A percentile compares a stretch with the other conserved stretches of the same genome.
phyloP scores from a whole-genome alignment of 148 eudicot genomes.

The Chenopodium suecicum region DNA sequence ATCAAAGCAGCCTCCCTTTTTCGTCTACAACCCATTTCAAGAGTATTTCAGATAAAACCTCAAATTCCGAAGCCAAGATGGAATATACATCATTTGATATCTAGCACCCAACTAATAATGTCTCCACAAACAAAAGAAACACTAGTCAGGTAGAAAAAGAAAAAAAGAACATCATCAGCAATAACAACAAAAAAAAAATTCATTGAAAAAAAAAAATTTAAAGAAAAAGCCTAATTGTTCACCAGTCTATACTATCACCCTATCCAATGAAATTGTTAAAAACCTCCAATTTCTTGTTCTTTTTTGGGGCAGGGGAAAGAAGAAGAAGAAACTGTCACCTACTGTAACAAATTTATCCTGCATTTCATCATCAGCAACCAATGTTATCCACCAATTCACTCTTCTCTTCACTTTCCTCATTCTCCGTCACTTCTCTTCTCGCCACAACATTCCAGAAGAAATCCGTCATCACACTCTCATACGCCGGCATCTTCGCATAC shows the following conservation, averaged over 20 bases:
- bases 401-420: constrained; percentile 10
- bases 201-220: background rate
- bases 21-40: constrained; percentile 35
- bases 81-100: constrained; percentile 48
- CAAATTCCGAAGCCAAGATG: constrained; percentile 24
- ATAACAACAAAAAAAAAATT: background rate
- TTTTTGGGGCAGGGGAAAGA: background rate
- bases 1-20: constrained; percentile 16
- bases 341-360: constrained; percentile 10
- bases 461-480: constrained; percentile 60
- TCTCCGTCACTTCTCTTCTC: background rate
- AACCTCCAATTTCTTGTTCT: background rate
- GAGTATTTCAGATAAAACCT: constrained; percentile 16
- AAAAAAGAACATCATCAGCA: constrained; percentile 17
- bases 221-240: constrained; percentile 43
- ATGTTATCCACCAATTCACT: constrained; percentile 28
- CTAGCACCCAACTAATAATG: constrained; percentile 32
- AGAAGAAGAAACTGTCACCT: constrained; percentile 22
- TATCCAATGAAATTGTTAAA: constrained; percentile 25
- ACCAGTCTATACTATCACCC: constrained; percentile 38
- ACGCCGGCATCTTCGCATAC: constrained; percentile 77
- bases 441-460: constrained; percentile 66
- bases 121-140: constrained; percentile 27
- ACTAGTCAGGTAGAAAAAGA: background rate
- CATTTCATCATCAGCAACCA: constrained; percentile 28